Conservation (phyloP, 2,329 filamentous ascomycete species). For the Macrophomina pseudophaseolina region DNA sequence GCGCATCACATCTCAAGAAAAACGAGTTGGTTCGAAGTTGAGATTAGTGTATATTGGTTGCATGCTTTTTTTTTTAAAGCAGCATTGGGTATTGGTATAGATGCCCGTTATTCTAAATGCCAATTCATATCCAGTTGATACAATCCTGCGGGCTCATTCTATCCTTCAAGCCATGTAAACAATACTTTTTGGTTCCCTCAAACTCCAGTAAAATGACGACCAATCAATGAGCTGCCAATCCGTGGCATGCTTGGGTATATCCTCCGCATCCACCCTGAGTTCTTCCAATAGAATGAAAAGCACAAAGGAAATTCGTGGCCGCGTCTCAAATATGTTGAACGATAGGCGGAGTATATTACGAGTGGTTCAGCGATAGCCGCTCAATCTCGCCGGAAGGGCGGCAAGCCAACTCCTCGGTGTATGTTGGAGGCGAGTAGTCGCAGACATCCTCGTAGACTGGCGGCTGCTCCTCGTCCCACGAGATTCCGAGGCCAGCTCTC, state of each 20-base stretch:
- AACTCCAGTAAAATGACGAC: conserved; percentile 13
- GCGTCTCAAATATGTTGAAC: conserved; percentile 20
- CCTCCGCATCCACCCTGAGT: conserved; percentile 28
- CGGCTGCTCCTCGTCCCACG: conserved; percentile 95
- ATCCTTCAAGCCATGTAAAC: conserved; percentile 2
- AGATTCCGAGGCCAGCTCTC: conserved; percentile 83
- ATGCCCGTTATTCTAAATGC: conserved; percentile 5
- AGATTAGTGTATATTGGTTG: conserved; percentile 14
- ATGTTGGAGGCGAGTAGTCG: conserved; percentile 69
- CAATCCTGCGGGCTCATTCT: background rate
- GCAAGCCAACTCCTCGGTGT: conserved; percentile 37
- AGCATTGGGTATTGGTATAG: conserved; percentile 7
- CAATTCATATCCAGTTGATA: conserved; percentile 11
- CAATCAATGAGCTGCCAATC: conserved; percentile 19
- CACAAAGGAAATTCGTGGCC: conserved; percentile 15
- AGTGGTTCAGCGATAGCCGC: conserved; percentile 24
- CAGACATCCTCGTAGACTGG: conserved; percentile 88
- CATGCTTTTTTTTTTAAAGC: background rate
- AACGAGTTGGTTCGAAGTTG: background rate
- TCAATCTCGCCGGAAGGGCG: conserved; percentile 23
- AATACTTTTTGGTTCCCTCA: conserved; percentile 7
- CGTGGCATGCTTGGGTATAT: conserved; percentile 27
- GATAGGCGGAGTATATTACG: conserved; percentile 5
- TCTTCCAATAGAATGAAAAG: background rate
- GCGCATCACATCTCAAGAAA: background rate